A percentile compares a stretch with the other conserved stretches of the same genome.
phyloP scores from a whole-genome alignment of 345 rosid species.

The Boechera divaricarpa region DNA sequence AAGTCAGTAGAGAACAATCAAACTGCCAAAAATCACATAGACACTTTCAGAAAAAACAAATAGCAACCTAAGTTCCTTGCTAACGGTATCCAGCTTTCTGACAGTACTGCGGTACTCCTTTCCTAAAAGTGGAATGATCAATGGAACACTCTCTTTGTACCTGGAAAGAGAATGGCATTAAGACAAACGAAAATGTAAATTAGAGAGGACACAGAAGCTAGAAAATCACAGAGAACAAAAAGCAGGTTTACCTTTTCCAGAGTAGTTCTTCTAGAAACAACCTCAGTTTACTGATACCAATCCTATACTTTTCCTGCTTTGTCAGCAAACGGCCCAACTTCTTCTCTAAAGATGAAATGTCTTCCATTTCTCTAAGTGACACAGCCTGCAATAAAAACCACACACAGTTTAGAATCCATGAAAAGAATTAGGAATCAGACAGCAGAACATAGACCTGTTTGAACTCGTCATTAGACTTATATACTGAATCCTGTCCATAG shows the following conservation, averaged over 20 bases:
- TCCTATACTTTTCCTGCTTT: constrained; percentile 74
- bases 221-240: constrained; percentile 23
- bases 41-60: constrained; percentile 21
- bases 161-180: constrained; percentile 49
- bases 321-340: constrained; percentile 82
- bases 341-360: constrained; percentile 71
- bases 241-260: constrained; percentile 66
- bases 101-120: constrained; percentile 75
- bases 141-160: constrained; percentile 91
- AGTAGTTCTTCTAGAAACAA: constrained; percentile 82
- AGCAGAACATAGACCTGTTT: constrained; percentile 66
- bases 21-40: constrained; percentile 17
- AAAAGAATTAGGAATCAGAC: constrained; percentile 21
- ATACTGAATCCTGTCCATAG: constrained; percentile 70
- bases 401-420: constrained; percentile 18
- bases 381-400: constrained; percentile 57
- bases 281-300: constrained; percentile 91
- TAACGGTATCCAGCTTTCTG: constrained; percentile 71
- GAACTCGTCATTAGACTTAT: constrained; percentile 81
- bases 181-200: constrained; percentile 15
- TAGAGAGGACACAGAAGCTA: constrained; percentile 6
- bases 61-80: constrained; percentile 81
- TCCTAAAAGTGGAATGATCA: constrained; percentile 88
- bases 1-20: constrained; percentile 4
- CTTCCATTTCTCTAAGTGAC: constrained; percentile 74